Evolutionary conservation across 495 filamentous ascomycete genomes (phyloP), one percentile per base, ranked within the genome.

Genomic region (Penicillium ochrochloron): DNA sequence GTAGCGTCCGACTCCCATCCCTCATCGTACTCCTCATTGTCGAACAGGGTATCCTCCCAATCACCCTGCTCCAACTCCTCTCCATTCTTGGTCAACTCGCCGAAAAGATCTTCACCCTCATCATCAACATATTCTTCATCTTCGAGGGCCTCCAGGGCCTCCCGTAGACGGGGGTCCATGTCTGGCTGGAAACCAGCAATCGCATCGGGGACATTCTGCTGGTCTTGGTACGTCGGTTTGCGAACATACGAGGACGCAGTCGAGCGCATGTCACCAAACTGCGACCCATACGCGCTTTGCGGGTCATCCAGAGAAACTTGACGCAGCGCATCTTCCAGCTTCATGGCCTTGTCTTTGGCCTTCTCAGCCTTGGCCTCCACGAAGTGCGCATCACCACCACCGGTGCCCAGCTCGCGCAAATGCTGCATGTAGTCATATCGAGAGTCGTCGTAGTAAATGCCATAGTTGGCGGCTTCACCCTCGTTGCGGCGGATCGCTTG

Each of bases 391-490:
- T 81, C 78, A 4, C 87, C 88, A 15, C 74, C 74, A 33, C 83
- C 86, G 4, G 86, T 84, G 10, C 88, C 89, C 6, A 92, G 73
- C 61, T 97, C 95, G n/a, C 92, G 90, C 81, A 99, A 82, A 78
- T 99, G 96, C 76, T 99, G 95, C 95, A 99, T 98, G 79, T 99
- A 99, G 70, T 99, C 96, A 78, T 99, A 99, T 68, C 90, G 85
- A 59, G 92, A 90, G 76, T 99, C 95, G 63, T 90, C 88, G 70
- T 81, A 90, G 84, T 91, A 97, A 62, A 99, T 84, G 55, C 96
- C 96, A 76, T 97, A 86, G 76, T 92, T 91, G 63, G 96, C 95
- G 5, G 96, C 96, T 76, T 98, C 93, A 65, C 96, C 96, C 76
- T 98, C 96, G 77, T 99, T 97, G 50, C 85, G 83, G 69, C 94